Conservation (phyloP, 208 protist genomes). For the Phytomonas sp. region DNA sequence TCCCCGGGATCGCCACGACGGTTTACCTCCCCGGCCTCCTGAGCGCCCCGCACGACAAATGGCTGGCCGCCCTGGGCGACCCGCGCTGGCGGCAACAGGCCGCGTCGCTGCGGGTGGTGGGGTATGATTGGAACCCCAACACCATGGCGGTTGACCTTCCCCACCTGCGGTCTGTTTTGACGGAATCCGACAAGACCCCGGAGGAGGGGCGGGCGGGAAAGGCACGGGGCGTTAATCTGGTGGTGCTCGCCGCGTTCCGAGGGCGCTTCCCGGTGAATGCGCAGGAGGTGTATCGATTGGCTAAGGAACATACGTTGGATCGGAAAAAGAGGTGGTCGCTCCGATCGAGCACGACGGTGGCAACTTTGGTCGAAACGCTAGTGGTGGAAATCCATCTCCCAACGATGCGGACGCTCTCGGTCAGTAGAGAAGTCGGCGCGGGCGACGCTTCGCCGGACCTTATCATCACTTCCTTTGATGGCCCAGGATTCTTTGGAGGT, state of each 20-base stretch:
- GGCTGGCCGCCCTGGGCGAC: too few species aligned
- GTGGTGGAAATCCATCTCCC: background rate
- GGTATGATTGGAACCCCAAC: background rate
- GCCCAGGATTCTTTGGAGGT: background rate
- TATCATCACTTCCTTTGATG: background rate
- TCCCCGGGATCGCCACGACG: background rate
- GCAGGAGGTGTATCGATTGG: constrained; percentile 10
- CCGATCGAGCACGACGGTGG: background rate
- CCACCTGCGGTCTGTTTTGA: constrained; percentile 21
- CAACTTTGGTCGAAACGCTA: background rate
- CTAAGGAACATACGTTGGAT: constrained; percentile 11
- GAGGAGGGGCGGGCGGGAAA: constrained; percentile 1
- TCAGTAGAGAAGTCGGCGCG: too few species aligned
- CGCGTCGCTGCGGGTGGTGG: too few species aligned
- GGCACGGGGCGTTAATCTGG: constrained; percentile 12
- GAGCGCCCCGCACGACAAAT: too few species aligned
- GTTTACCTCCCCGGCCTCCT: background rate
- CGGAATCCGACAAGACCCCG: constrained; percentile 10
- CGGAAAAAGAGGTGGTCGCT: too few species aligned
- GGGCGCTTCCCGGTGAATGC: constrained; percentile 13
- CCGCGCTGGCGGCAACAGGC: too few species aligned
- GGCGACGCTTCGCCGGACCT: background rate
- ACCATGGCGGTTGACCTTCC: constrained; percentile 5
- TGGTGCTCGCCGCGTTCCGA: constrained; percentile 17
- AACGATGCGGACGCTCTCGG: background rate